phyloP scores from a whole-genome alignment of 1,284 basidiomycete genomes.

The Pholiota adiposa region DNA sequence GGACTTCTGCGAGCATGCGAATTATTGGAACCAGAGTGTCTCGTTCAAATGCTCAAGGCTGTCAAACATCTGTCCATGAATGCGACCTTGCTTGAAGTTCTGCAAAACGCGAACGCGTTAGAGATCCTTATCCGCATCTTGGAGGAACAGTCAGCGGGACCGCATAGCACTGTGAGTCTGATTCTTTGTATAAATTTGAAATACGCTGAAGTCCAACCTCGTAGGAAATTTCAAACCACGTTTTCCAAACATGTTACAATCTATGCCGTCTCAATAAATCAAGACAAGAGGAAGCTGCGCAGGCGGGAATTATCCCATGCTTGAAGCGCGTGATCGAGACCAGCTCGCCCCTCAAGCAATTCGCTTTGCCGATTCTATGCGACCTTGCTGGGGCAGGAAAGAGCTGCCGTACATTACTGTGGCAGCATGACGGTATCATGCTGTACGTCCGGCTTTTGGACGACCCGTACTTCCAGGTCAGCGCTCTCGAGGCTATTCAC shows the following conservation, averaged over 20 bases:
- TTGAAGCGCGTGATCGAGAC: slow-evolving; percentile 87
- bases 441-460: slow-evolving; percentile 87
- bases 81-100: slow-evolving; percentile 84
- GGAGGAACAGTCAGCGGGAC: slow-evolving; percentile 79
- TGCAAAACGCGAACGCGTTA: slow-evolving; percentile 96
- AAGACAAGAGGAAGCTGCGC: slow-evolving; percentile 95
- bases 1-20: slow-evolving; percentile 86
- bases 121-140: slow-evolving; percentile 88
- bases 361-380: slow-evolving; percentile 95
- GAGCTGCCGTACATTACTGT: slow-evolving; percentile 83
- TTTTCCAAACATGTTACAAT: slow-evolving; percentile 95
- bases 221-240: slow-evolving; percentile 92
- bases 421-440: slow-evolving; percentile 85
- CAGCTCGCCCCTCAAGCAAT: slow-evolving; percentile 92
- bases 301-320: slow-evolving; percentile 92
- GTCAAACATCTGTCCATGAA: slow-evolving; percentile 97
- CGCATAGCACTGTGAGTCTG: slow-evolving; percentile 77
- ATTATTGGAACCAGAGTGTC: slow-evolving; percentile 79
- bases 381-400: slow-evolving; percentile 94
- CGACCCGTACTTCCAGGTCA: slow-evolving; percentile 96
- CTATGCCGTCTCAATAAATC: slow-evolving; percentile 93
- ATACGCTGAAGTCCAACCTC: slow-evolving; percentile 5
- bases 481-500: slow-evolving; percentile 88
- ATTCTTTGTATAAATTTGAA: background rate
- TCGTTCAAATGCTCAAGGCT: slow-evolving; percentile 91